Conservation (phyloP, 2,329 filamentous ascomycete species). For the Huntiella savannae region DNA sequence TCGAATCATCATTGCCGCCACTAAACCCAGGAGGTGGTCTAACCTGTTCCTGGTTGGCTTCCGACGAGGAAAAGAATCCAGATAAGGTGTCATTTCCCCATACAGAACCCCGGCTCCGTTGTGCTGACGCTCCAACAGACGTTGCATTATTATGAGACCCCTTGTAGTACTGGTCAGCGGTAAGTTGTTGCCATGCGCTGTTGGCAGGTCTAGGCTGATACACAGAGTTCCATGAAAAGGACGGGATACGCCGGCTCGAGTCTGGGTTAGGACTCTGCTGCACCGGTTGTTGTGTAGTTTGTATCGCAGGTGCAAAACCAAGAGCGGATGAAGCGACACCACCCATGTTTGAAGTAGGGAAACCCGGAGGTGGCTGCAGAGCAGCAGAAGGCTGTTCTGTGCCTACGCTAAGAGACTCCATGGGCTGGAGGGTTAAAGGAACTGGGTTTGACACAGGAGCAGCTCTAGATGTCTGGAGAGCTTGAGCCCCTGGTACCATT, state of each 20-base stretch:
- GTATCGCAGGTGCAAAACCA: background rate
- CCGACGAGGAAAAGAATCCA: too few species aligned
- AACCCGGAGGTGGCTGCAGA: too few species aligned
- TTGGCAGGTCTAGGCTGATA: slow-evolving; percentile 10
- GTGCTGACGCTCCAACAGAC: too few species aligned
- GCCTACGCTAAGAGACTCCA: too few species aligned
- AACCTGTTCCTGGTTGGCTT: background rate
- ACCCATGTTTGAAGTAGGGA: too few species aligned
- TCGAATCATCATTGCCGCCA: background rate
- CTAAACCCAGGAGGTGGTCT: background rate
- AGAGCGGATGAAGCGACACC: background rate
- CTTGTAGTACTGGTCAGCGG: slow-evolving; percentile 11
- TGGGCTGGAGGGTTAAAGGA: too few species aligned
- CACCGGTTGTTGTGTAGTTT: background rate
- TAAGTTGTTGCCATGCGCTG: slow-evolving; percentile 9
- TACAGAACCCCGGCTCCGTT: too few species aligned
- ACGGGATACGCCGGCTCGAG: slow-evolving; percentile 4
- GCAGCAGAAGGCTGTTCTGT: too few species aligned
- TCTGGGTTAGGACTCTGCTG: background rate
- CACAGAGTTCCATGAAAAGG: slow-evolving; percentile 9
- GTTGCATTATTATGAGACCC: background rate
- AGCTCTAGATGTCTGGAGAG: too few species aligned
- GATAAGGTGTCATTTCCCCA: too few species aligned
- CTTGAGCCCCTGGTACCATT: too few species aligned
- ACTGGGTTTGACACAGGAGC: too few species aligned